Conservation (phyloP, 2,329 filamentous ascomycete species). For the Colletotrichum sp. region DNA sequence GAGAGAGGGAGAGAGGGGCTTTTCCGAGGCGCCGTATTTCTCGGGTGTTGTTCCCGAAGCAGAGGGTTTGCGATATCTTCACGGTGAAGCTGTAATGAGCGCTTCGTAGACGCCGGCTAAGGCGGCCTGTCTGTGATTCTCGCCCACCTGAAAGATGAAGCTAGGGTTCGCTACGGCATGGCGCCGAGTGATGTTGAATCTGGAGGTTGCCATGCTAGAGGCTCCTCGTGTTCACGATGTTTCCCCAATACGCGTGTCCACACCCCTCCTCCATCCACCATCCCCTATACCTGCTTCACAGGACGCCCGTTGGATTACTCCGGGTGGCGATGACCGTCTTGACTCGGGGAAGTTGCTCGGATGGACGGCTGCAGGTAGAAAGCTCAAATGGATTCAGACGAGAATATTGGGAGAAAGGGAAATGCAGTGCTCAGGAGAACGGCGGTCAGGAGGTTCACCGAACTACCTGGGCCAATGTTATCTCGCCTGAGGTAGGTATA, state of each 20-base stretch:
- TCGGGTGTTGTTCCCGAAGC: background rate
- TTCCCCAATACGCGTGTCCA: background rate
- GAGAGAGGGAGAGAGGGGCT: background rate
- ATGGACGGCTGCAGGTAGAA: background rate
- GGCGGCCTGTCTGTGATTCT: background rate
- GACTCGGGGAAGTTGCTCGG: background rate
- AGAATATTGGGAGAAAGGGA: background rate
- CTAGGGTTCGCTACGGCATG: background rate
- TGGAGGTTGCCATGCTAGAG: background rate
- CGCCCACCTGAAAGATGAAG: background rate
- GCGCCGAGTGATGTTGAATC: background rate
- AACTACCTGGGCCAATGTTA: background rate
- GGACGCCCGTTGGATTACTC: background rate
- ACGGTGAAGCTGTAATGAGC: background rate
- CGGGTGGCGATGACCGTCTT: background rate
- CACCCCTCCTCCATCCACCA: background rate
- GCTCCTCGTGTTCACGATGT: background rate
- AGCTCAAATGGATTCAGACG: background rate
- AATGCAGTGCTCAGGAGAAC: background rate
- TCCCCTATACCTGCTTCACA: background rate
- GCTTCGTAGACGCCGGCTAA: background rate
- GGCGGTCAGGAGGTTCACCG: background rate
- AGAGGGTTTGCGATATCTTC: background rate
- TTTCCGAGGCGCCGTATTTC: background rate
- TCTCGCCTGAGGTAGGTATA: background rate